A percentile compares a stretch with the other conserved stretches of the same genome.
Evolutionary conservation across 2,329 filamentous ascomycete genomes (phyloP).

Genomic region (Arachnomyces sp.): DNA sequence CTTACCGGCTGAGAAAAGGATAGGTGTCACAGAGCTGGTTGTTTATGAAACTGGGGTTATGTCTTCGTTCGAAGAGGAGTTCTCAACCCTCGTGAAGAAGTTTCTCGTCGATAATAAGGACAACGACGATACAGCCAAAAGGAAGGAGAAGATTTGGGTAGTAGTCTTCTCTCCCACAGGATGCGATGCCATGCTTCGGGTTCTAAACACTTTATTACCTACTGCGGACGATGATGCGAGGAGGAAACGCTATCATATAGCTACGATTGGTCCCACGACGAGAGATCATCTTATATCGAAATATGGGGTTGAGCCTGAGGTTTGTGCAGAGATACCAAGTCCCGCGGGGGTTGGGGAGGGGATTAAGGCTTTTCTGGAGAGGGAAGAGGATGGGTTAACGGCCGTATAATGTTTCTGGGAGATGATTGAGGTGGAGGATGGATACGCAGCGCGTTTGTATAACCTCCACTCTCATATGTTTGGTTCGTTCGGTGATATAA

Average conservation of each 20-base stretch:
- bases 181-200: conserved; percentile 53
- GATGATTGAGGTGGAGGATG: neutral
- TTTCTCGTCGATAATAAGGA: conserved; percentile 26
- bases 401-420: conserved; percentile 2
- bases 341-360: conserved; percentile 68
- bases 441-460: conserved; percentile 1
- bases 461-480: no score
- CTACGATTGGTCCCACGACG: conserved; percentile 91
- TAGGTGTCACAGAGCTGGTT: conserved; percentile 68
- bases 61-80: conserved; percentile 65
- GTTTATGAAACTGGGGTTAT: conserved; percentile 84
- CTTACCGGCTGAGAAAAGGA: conserved; percentile 45
- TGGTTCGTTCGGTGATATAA: neutral
- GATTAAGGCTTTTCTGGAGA: conserved; percentile 48
- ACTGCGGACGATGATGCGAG: conserved; percentile 29
- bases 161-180: conserved; percentile 54
- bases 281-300: conserved; percentile 56
- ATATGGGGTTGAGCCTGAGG: conserved; percentile 40
- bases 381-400: conserved; percentile 6
- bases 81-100: conserved; percentile 44
- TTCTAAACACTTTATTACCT: conserved; percentile 37
- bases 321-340: conserved; percentile 72
- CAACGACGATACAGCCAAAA: conserved; percentile 16
- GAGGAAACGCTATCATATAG: conserved; percentile 54
- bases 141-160: conserved; percentile 26